Conservation (phyloP, 164 flowering plant species). For the Kingdonia uniflora region DNA sequence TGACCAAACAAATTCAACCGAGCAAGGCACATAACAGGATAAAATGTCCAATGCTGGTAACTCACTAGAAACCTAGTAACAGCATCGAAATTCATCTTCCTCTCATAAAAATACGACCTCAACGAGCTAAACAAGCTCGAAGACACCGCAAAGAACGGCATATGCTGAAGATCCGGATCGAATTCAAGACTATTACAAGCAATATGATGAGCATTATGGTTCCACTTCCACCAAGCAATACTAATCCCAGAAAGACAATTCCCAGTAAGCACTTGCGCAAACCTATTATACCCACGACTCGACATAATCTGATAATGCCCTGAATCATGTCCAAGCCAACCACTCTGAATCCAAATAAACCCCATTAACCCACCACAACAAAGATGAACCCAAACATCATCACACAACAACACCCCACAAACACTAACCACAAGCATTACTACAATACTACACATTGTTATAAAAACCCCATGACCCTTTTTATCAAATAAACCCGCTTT, state of each 20-base stretch:
- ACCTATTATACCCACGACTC: constrained; percentile 19
- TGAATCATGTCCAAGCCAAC: constrained; percentile 61
- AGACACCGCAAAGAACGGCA: constrained; percentile 50
- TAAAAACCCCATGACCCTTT: constrained; percentile 40
- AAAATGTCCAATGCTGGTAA: constrained; percentile 54
- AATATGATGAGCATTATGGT: constrained; percentile 61
- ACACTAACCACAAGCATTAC: constrained; percentile 21
- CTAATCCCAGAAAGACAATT: constrained; percentile 59
- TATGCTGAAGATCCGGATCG: constrained; percentile 56
- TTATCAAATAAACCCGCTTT: constrained; percentile 63
- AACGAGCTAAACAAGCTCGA: constrained; percentile 30
- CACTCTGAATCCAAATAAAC: constrained; percentile 42
- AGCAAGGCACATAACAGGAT: constrained; percentile 54
- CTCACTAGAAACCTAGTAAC: constrained; percentile 39
- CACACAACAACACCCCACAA: constrained; percentile 29
- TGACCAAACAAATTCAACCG: constrained; percentile 43
- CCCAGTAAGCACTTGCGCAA: constrained; percentile 38
- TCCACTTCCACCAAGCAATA: constrained; percentile 76
- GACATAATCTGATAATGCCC: constrained; percentile 49
- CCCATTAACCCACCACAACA: constrained; percentile 38
- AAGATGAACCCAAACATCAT: constrained; percentile 23
- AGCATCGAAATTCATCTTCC: constrained; percentile 35
- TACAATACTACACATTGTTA: constrained; percentile 21
- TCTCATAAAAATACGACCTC: constrained; percentile 37
- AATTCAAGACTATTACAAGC: constrained; percentile 46